Conservation (phyloP, 768 basidiomycete species). For the Hebeloma cylindrosporum region DNA sequence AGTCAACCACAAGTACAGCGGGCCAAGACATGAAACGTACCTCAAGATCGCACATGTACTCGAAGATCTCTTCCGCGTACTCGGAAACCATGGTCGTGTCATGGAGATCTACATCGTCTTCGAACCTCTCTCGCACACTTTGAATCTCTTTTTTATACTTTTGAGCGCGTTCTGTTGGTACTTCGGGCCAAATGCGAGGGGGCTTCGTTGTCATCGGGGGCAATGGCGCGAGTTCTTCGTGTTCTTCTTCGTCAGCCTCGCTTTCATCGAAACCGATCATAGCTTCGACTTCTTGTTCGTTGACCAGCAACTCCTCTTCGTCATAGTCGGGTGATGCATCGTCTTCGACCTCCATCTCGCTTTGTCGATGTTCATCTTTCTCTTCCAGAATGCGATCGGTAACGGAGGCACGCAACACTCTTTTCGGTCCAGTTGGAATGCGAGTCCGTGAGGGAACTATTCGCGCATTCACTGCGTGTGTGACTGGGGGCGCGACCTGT, state of each 20-base stretch:
- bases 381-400: constrained; percentile 46
- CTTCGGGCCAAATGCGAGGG: constrained; percentile 71
- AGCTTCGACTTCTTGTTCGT: constrained; percentile 60
- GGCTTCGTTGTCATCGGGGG: constrained; percentile 35
- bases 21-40: constrained; percentile 41
- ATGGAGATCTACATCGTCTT: constrained; percentile 68
- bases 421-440: constrained; percentile 31
- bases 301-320: constrained; percentile 41
- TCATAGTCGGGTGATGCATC: constrained; percentile 37
- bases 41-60: constrained; percentile 94
- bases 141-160: constrained; percentile 64
- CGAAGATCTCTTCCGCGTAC: constrained; percentile 97
- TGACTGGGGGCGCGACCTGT: constrained; percentile 42
- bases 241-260: constrained; percentile 45
- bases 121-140: constrained; percentile 65
- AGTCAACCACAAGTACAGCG: constrained; percentile 18
- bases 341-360: constrained; percentile 67
- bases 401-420: constrained; percentile 41
- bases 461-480: constrained; percentile 40
- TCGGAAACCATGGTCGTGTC: constrained; percentile 98
- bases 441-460: constrained; percentile 33
- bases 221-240: constrained; percentile 27
- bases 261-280: constrained; percentile 58
- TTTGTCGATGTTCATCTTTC: constrained; percentile 36
- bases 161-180: constrained; percentile 58